Conservation (phyloP, 495 filamentous ascomycete genomes). For the Tirmania nivea region DNA sequence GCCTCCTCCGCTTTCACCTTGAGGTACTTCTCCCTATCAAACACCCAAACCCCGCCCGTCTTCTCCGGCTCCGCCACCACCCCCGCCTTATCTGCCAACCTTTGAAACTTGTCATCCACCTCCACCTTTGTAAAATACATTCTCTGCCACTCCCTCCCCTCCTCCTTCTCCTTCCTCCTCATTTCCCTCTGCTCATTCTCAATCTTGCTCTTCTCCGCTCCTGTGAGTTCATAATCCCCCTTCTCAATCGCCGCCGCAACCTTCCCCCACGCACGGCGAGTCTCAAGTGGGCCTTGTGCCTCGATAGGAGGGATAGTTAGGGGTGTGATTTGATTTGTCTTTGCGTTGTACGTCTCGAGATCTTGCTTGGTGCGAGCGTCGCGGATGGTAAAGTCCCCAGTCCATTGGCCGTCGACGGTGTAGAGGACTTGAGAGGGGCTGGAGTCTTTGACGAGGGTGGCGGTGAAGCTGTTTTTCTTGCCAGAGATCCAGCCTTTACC, state of each 20-base stretch:
- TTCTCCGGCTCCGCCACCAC: slow-evolving; percentile 51
- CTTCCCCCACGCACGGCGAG: slow-evolving; percentile 66
- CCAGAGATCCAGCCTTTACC: slow-evolving; percentile 86
- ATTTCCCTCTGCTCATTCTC: slow-evolving; percentile 76
- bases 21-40: slow-evolving; percentile 43
- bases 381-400: slow-evolving; percentile 57
- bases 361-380: slow-evolving; percentile 43
- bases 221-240: slow-evolving; percentile 65
- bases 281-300: slow-evolving; percentile 69
- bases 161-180: slow-evolving; percentile 56
- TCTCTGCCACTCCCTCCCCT: slow-evolving; percentile 61
- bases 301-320: slow-evolving; percentile 54
- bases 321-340: slow-evolving; percentile 36
- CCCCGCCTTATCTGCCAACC: slow-evolving; percentile 35
- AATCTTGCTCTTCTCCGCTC: slow-evolving; percentile 63
- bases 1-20: slow-evolving; percentile 20
- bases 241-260: slow-evolving; percentile 59
- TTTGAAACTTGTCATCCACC: slow-evolving; percentile 34
- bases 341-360: slow-evolving; percentile 49
- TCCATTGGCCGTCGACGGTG: slow-evolving; percentile 81
- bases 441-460: slow-evolving; percentile 49
- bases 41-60: slow-evolving; percentile 77
- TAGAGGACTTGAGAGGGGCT: slow-evolving; percentile 61
- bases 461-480: slow-evolving; percentile 83
- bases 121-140: slow-evolving; percentile 47